phyloP scores from a whole-genome alignment of 176 grass and related monocot genomes.

The Lolium rigidum region DNA sequence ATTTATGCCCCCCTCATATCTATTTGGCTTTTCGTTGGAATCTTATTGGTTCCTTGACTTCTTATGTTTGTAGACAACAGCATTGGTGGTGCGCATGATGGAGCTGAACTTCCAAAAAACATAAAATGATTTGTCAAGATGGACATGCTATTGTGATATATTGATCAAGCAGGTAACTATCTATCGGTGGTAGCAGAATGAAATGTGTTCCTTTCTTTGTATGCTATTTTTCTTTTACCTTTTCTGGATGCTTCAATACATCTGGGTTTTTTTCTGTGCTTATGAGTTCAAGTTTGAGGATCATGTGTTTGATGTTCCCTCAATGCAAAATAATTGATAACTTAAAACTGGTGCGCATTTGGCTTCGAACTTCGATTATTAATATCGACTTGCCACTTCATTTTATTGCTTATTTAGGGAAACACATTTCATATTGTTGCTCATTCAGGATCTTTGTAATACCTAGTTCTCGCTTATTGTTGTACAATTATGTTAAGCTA shows the following conservation, averaged over 20 bases:
- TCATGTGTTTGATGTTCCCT: not conserved
- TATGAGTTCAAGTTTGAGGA: not conserved
- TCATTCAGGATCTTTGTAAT: not conserved
- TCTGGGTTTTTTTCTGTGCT: not conserved
- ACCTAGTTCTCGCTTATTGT: not conserved
- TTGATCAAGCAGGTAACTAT: not conserved
- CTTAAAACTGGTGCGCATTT: not conserved
- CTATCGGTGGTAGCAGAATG: not conserved
- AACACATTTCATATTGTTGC: not conserved
- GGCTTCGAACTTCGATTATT: not conserved
- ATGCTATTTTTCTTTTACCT: not conserved
- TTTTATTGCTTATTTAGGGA: conserved; percentile 1
- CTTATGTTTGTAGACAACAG: not conserved
- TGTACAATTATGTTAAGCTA: not conserved
- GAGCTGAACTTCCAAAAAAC: not conserved
- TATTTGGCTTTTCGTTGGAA: not conserved
- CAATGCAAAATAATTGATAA: not conserved
- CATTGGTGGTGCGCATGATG: not conserved
- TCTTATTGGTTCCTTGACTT: not conserved
- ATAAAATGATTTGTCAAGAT: not conserved
- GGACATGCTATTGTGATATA: not conserved
- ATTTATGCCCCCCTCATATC: not conserved
- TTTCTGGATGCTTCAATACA: not conserved
- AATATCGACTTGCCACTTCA: not conserved
- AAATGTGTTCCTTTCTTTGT: not conserved